Evolutionary conservation across 179 eudicot species (phyloP), one percentile per base, ranked within the genome.

Genomic region (Drosera spatulata): DNA sequence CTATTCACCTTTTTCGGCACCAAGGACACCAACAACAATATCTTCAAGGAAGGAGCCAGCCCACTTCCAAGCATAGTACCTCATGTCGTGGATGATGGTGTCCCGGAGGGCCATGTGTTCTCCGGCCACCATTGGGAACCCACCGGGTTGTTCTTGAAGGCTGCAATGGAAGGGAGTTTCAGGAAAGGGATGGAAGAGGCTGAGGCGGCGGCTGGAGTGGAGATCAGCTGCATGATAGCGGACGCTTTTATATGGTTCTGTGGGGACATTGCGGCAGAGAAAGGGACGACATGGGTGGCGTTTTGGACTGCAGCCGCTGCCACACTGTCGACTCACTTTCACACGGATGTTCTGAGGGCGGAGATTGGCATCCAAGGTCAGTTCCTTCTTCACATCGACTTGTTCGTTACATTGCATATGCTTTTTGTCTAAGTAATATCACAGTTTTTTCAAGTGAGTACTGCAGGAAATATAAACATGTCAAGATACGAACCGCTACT

Each of bases 201-300:
- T 4, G 95, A 74, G 71, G 58, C 43, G 10, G 76, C 76, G 15
- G 64, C 51, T 7, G 95, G 95, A 2, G 14, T 51, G 50, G 63
- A 66, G 45, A 63, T 85, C 2, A 67, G 62, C 4, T 82, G 85
- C 58, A 59, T 87, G 37, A 10, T 87, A 11, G 60, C 68, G 0
- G 91, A 85, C 44, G 83, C 88, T 0, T 82, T 85, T n/a, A 61
- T 87, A 15, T 80, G 95, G 91, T 85, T 80, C 59, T 61, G 77
- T 12, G 58, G 73, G 13, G 83, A 79, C 11, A 42, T 85, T 71
- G 86, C 88, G 3, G 76, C 66, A 61, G 73, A 80, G 39, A 66
- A 59, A 55, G 80, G 75, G 2, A 69, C 66, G 15, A 51, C 79
- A 2, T 87, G 95, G 88, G 66, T 82, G 53, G 54, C 88, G 2